Conservation (phyloP, 129 eudicot species). For the Daucus carota region DNA sequence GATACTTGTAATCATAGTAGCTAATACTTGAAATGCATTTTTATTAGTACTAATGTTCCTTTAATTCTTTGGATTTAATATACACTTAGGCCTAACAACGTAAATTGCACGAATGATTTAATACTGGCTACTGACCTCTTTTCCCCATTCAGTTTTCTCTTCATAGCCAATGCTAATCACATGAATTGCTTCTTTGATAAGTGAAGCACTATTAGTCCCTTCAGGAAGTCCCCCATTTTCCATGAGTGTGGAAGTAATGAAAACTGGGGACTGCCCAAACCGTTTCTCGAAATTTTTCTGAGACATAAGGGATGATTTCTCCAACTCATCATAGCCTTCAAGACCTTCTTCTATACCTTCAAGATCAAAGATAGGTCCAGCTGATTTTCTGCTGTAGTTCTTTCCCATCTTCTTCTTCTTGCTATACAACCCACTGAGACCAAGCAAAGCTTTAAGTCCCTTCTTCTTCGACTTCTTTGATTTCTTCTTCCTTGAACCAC, state of each 20-base stretch:
- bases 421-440: constrained; percentile 40
- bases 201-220: constrained; percentile 59
- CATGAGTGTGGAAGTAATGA: constrained; percentile 80
- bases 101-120: background rate
- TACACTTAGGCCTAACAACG: background rate
- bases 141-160: constrained; percentile 98
- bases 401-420: constrained; percentile 75
- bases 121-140: constrained; percentile 49
- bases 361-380: constrained; percentile 68
- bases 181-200: constrained; percentile 95
- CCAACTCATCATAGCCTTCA: constrained; percentile 91
- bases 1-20: background rate
- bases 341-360: constrained; percentile 97
- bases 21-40: background rate
- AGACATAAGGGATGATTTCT: constrained; percentile 92
- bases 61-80: background rate
- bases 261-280: constrained; percentile 95
- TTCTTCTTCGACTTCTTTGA: constrained; percentile 79
- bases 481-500: constrained; percentile 68
- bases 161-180: constrained; percentile 93
- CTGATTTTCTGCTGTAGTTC: constrained; percentile 60
- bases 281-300: constrained; percentile 92
- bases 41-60: background rate
- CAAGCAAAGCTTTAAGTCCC: constrained; percentile 66
- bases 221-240: constrained; percentile 95